Evolutionary conservation across 306 rosid genomes (phyloP).

Genomic region (Senna siamea): DNA sequence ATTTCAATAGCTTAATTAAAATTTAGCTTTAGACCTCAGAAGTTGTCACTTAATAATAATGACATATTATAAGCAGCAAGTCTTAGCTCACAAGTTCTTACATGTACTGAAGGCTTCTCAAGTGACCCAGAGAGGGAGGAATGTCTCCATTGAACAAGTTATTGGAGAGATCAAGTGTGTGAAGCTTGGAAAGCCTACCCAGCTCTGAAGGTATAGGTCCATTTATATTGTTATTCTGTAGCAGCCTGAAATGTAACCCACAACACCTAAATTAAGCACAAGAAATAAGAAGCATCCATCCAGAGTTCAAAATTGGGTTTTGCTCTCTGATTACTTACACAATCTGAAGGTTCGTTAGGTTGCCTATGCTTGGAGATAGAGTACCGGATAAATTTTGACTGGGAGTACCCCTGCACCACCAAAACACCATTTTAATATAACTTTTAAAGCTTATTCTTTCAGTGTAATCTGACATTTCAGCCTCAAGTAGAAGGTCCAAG

Average conservation of each 20-base stretch:
- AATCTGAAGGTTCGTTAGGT: slow-evolving; percentile 93
- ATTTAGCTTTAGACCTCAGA: slow-evolving; percentile 35
- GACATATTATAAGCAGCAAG: slow-evolving; percentile 15
- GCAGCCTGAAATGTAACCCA: slow-evolving; percentile 60
- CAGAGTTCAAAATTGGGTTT: not conserved
- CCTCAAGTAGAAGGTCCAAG: slow-evolving; percentile 33
- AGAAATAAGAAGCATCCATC: not conserved
- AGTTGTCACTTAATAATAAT: not conserved
- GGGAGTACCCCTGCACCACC: slow-evolving; percentile 79
- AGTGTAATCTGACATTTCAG: not conserved
- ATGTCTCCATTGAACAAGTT: slow-evolving; percentile 74
- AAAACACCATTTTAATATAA: slow-evolving; percentile 42
- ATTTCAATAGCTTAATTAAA: slow-evolving; percentile 11
- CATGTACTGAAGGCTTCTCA: slow-evolving; percentile 83
- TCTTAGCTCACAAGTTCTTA: slow-evolving; percentile 49
- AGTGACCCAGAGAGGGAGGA: slow-evolving; percentile 72
- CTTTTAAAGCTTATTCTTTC: not conserved
- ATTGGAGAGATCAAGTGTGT: slow-evolving; percentile 87
- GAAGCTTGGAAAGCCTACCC: slow-evolving; percentile 80
- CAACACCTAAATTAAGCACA: slow-evolving; percentile 25
- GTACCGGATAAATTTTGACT: slow-evolving; percentile 94
- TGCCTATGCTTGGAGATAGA: slow-evolving; percentile 91
- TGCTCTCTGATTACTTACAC: slow-evolving; percentile 63
- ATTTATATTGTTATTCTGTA: slow-evolving; percentile 89
- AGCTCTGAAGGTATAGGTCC: slow-evolving; percentile 84